phyloP scores from a whole-genome alignment of 2,329 filamentous ascomycete species.

The Ascosphaera apis region DNA sequence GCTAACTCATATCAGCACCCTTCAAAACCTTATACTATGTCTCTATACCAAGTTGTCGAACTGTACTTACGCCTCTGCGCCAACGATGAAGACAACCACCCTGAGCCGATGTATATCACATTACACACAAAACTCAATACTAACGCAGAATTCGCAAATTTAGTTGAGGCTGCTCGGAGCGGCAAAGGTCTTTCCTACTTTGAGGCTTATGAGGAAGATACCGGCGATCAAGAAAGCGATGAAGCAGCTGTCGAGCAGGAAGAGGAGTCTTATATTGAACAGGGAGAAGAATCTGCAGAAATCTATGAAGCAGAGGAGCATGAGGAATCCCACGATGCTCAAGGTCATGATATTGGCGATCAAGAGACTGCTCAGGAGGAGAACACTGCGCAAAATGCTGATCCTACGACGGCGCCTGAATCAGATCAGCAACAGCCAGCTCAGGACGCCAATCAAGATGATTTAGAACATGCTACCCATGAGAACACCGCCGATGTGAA shows the following conservation, averaged over 20 bases:
- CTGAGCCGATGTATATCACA: slow-evolving; percentile 34
- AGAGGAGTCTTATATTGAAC: background rate
- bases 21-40: slow-evolving; percentile 23
- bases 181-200: slow-evolving; percentile 34
- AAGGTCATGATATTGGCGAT: background rate
- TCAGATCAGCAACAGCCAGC: too few relatives aligned
- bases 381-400: too few relatives aligned
- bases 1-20: slow-evolving; percentile 25
- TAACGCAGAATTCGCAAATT: slow-evolving; percentile 26
- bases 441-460: too few relatives aligned
- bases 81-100: slow-evolving; percentile 32
- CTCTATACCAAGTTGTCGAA: slow-evolving; percentile 33
- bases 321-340: background rate
- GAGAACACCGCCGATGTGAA: background rate
- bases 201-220: slow-evolving; percentile 5
- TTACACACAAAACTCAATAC: slow-evolving; percentile 32
- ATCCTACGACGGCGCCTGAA: too few relatives aligned
- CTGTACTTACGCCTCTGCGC: slow-evolving; percentile 34
- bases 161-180: slow-evolving; percentile 29
- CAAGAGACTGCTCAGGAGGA: background rate
- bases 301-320: background rate
- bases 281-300: background rate
- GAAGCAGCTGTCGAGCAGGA: background rate
- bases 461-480: too few relatives aligned
- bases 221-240: slow-evolving; percentile 5